These are phyloP conservation scores for Hanseniaspora taiwanica DNA, from an alignment of 805 yeast species.

Conservation along the genomic window DNA sequence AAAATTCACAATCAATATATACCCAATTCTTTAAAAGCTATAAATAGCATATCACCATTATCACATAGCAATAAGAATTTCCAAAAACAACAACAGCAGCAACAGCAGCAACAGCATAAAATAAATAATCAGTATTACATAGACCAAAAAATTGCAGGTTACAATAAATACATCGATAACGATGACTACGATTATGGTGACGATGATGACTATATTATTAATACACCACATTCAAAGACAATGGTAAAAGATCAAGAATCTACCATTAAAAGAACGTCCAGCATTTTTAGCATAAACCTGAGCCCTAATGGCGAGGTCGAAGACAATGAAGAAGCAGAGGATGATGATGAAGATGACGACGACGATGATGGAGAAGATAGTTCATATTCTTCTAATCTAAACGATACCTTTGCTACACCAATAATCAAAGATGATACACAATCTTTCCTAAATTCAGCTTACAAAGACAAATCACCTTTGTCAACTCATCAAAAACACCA, in stretches of 20 bases:
- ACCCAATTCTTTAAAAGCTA: too few relatives aligned
- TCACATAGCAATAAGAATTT: too few relatives aligned
- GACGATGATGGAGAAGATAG: background rate
- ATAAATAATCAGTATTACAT: too few relatives aligned
- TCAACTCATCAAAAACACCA: background rate
- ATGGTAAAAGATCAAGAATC: background rate
- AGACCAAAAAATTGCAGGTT: too few relatives aligned
- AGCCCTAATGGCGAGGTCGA: background rate
- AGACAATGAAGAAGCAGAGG: background rate
- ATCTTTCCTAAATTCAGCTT: too few relatives aligned
- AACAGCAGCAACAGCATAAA: too few relatives aligned
- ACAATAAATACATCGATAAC: background rate
- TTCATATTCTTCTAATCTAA: background rate
- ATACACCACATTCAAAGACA: background rate
- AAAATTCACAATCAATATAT: background rate
- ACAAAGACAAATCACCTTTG: too few relatives aligned
- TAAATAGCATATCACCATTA: too few relatives aligned
- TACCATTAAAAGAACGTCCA: background rate
- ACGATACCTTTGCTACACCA: background rate
- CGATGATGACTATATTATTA: background rate
- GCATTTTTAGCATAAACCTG: background rate
- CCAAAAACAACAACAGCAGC: too few relatives aligned
- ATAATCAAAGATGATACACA: background rate
- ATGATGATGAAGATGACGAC: slow-evolving; percentile 1
- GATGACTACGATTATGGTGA: background rate